Conservation (phyloP, 129 eudicot genomes). For the Centrapalus pauciflorus region DNA sequence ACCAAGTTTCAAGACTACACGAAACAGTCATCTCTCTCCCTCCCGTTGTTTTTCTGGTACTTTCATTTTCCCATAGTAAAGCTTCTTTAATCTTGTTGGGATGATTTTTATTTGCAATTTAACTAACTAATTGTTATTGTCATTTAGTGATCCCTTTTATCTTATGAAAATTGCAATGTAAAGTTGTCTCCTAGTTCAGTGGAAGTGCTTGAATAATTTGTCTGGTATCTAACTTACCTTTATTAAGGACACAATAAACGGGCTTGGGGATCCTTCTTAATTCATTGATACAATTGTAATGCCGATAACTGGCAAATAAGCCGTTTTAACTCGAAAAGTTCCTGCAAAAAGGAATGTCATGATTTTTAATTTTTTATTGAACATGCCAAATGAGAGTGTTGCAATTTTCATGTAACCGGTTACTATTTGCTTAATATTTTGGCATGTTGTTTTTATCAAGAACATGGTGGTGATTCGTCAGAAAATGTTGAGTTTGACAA, state of each 20-base stretch:
- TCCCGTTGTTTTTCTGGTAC: constrained; percentile 45
- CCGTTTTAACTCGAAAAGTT: background rate
- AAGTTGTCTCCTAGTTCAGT: background rate
- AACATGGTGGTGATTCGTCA: background rate
- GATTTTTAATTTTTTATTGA: background rate
- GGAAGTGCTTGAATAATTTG: background rate
- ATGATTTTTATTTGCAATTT: background rate
- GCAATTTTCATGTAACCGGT: background rate
- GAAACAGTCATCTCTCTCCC: constrained; percentile 46
- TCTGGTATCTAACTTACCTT: background rate
- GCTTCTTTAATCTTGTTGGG: background rate
- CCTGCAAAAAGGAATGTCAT: background rate
- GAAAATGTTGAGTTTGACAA: background rate
- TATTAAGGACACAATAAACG: background rate
- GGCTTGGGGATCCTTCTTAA: background rate
- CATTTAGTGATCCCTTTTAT: background rate
- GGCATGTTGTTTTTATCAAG: background rate
- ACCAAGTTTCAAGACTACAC: constrained; percentile 28
- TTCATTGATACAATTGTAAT: background rate
- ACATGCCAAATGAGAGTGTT: background rate
- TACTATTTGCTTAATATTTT: background rate
- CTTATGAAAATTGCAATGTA: background rate
- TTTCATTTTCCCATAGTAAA: background rate
- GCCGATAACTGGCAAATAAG: background rate
- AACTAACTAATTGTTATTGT: background rate